Conservation (phyloP, 169 alveolate species). For the Cryptosporidium canis region DNA sequence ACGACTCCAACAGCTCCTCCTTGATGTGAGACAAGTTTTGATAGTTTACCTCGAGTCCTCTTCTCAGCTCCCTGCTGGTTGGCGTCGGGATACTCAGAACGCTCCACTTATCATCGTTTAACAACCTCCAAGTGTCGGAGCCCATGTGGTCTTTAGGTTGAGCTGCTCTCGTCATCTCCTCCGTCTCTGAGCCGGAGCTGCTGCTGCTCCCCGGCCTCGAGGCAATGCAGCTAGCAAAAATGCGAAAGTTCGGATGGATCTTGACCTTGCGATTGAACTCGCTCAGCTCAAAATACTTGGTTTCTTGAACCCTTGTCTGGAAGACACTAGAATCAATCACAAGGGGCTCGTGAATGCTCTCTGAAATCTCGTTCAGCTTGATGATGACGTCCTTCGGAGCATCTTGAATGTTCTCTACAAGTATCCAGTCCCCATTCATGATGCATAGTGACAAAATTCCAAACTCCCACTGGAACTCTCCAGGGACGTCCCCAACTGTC, state of each 20-base stretch:
- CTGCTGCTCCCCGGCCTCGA: not conserved
- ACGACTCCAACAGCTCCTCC: not conserved
- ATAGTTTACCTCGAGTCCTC: conserved; percentile 6
- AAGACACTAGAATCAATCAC: conserved; percentile 77
- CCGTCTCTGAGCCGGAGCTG: conserved; percentile 21
- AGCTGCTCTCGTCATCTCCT: not conserved
- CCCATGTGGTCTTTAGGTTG: not conserved
- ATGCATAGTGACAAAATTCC: conserved; percentile 84
- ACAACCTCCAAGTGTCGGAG: not conserved
- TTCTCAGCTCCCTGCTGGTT: conserved; percentile 1
- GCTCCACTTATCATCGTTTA: conserved; percentile 16
- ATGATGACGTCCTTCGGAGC: conserved; percentile 79
- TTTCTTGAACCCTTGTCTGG: conserved; percentile 52
- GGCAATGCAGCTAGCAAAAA: conserved; percentile 3
- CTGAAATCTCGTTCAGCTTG: conserved; percentile 77
- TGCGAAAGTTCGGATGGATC: conserved; percentile 48
- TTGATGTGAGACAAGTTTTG: not conserved
- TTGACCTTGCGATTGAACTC: not conserved
- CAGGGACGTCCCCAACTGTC: conserved; percentile 81
- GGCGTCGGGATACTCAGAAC: conserved; percentile 13
- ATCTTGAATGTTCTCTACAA: conserved; percentile 81
- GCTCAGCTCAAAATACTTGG: conserved; percentile 27
- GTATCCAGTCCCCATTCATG: conserved; percentile 82
- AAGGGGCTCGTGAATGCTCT: conserved; percentile 78
- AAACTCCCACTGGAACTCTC: conserved; percentile 81